Conservation (phyloP, 306 rosid species). For the Pueraria montana region DNA sequence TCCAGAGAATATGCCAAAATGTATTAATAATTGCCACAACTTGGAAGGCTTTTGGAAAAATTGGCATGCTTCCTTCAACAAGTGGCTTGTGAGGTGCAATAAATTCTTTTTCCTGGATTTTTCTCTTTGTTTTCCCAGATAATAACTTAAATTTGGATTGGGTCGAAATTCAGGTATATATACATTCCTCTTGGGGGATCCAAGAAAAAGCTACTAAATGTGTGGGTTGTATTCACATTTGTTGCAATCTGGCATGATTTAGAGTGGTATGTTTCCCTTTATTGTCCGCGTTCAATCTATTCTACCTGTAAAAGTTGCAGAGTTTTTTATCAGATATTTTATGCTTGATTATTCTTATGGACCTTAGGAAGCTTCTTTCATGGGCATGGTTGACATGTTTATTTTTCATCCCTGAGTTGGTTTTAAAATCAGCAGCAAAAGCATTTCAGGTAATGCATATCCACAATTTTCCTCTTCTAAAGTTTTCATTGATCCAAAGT, state of each 20-base stretch:
- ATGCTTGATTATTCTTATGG: constrained; percentile 50
- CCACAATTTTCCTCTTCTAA: constrained; percentile 3
- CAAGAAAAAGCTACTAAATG: constrained; percentile 75
- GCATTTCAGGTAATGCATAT: constrained; percentile 72
- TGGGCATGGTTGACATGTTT: constrained; percentile 99
- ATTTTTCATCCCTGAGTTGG: constrained; percentile 87
- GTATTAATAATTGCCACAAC: constrained; percentile 88
- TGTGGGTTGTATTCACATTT: constrained; percentile 94
- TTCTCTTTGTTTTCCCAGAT: constrained; percentile 31
- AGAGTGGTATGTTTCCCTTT: constrained; percentile 77
- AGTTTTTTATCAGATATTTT: constrained; percentile 37
- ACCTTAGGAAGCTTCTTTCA: constrained; percentile 91
- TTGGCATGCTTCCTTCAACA: constrained; percentile 99
- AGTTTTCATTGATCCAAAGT: not conserved
- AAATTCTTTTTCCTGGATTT: constrained; percentile 36
- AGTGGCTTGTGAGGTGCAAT: constrained; percentile 97
- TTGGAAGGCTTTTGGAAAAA: constrained; percentile 95
- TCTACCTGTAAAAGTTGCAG: constrained; percentile 40
- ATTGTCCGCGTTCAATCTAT: constrained; percentile 41
- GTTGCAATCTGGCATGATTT: constrained; percentile 96
- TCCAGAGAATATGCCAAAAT: constrained; percentile 98
- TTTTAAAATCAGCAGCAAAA: constrained; percentile 78
- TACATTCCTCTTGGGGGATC: constrained; percentile 96
- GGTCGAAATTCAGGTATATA: constrained; percentile 73
- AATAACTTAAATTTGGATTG: constrained; percentile 34